A percentile compares a stretch with the other conserved stretches of the same genome.
phyloP scores from a whole-genome alignment of 495 filamentous ascomycete species.

The Aspergillus conjunctus region DNA sequence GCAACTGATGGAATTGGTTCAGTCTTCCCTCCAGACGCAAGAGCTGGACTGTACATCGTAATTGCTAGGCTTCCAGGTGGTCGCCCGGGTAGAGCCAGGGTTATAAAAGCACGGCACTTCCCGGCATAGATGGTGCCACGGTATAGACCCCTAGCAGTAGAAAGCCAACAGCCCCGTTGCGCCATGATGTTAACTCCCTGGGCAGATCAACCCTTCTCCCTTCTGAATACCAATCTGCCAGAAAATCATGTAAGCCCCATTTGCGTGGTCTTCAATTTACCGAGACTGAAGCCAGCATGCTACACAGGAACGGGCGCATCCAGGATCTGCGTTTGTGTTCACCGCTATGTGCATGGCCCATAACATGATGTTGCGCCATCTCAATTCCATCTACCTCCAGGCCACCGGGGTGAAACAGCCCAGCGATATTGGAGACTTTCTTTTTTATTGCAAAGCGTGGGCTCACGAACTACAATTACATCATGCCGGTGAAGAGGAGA shows the following conservation, averaged over 20 bases:
- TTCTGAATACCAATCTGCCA: slow-evolving; percentile 1
- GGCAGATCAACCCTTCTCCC: not conserved
- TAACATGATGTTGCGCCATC: slow-evolving; percentile 4
- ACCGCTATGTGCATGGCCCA: not conserved
- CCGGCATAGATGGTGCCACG: no score
- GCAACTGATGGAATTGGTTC: no score
- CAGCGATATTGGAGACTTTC: not conserved
- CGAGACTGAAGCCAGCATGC: not conserved
- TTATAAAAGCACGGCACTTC: no score
- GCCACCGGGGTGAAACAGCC: not conserved
- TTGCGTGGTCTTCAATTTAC: not conserved
- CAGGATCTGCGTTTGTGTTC: not conserved
- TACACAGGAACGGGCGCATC: not conserved
- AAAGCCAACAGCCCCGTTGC: not conserved
- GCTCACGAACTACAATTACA: not conserved
- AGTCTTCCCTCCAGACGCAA: no score
- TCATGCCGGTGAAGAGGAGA: not conserved
- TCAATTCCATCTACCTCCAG: slow-evolving; percentile 4
- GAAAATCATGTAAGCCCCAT: not conserved
- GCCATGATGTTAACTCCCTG: not conserved
- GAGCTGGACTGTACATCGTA: no score
- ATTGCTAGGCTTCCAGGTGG: no score
- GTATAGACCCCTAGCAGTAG: not conserved
- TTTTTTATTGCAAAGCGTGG: slow-evolving; percentile 4
- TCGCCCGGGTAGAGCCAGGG: no score